A percentile compares a stretch with the other conserved stretches of the same genome.
phyloP scores from a whole-genome alignment of 257 asterid species.

The Asclepias syriaca region DNA sequence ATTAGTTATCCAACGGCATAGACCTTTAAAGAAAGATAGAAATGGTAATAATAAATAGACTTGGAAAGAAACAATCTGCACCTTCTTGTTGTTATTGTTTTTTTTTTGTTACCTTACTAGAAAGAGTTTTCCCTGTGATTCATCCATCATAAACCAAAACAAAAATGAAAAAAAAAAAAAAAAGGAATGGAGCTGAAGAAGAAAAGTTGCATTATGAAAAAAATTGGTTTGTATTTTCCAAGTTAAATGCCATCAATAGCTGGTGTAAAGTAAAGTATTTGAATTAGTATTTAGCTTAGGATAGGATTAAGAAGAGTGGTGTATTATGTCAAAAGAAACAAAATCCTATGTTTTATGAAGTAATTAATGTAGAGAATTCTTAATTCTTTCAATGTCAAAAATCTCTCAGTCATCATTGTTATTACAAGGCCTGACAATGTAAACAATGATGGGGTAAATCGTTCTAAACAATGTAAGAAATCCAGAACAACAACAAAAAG shows the following conservation, averaged over 20 bases:
- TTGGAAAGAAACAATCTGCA: not conserved
- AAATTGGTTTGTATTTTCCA: not conserved
- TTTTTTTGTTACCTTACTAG: too few relatives aligned
- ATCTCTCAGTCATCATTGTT: too few relatives aligned
- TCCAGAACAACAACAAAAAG: not conserved
- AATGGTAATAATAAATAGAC: slow-evolving; percentile 22
- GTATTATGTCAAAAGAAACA: not conserved
- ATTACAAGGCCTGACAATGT: too few relatives aligned
- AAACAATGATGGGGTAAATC: not conserved
- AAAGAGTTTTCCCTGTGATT: too few relatives aligned
- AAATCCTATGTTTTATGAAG: not conserved
- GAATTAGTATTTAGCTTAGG: slow-evolving; percentile 7
- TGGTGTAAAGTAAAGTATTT: slow-evolving; percentile 15
- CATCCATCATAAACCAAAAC: too few relatives aligned
- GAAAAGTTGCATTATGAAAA: not conserved
- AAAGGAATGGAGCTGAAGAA: not conserved
- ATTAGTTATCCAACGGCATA: slow-evolving; percentile 77
- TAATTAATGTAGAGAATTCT: too few relatives aligned
- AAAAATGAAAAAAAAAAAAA: too few relatives aligned
- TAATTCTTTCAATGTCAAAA: not conserved
- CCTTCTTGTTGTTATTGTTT: not conserved
- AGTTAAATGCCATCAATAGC: not conserved
- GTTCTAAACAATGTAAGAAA: not conserved
- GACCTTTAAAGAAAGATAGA: slow-evolving; percentile 39
- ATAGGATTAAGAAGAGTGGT: not conserved